These are phyloP conservation scores for Sphaceloma murrayae DNA, from an alignment of 2,329 filamentous ascomycete species.

Conservation along the genomic window DNA sequence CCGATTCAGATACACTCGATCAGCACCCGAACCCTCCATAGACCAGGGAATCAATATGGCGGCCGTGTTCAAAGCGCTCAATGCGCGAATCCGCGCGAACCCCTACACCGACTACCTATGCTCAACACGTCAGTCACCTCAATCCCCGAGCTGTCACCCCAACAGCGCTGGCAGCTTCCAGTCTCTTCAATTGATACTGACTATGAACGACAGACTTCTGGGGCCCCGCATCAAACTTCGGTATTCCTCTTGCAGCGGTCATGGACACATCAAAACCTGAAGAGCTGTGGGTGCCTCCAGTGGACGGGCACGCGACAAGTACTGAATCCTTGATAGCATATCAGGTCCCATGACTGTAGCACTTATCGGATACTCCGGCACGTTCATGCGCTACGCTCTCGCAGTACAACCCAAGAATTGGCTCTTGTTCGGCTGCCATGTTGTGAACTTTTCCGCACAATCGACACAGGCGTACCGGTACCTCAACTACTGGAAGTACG, in stretches of 20 bases:
- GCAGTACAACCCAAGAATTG: slow-evolving; percentile 56
- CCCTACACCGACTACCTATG: slow-evolving; percentile 44
- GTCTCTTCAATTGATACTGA: slow-evolving; percentile 5
- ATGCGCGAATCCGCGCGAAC: slow-evolving; percentile 44
- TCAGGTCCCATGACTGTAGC: slow-evolving; percentile 52
- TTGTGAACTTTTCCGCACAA: slow-evolving; percentile 55
- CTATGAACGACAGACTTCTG: slow-evolving; percentile 38
- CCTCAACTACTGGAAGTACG: slow-evolving; percentile 48
- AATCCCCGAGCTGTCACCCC: slow-evolving; percentile 12
- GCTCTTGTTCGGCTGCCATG: slow-evolving; percentile 58
- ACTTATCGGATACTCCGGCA: slow-evolving; percentile 50
- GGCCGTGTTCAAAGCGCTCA: slow-evolving; percentile 45
- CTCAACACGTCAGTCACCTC: slow-evolving; percentile 41
- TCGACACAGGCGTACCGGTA: slow-evolving; percentile 53
- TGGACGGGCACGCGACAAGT: neutral
- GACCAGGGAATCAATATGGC: slow-evolving; percentile 34
- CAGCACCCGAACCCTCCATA: neutral
- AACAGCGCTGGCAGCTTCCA: neutral
- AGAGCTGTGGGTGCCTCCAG: slow-evolving; percentile 41
- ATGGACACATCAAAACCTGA: slow-evolving; percentile 46
- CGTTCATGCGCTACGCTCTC: slow-evolving; percentile 59
- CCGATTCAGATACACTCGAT: neutral
- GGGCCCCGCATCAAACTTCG: slow-evolving; percentile 45
- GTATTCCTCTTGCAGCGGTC: slow-evolving; percentile 45
- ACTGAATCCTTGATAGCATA: neutral